Evolutionary conservation across 108 stramenopile species (phyloP).

Genomic region (Pelagomonas calceolata): DNA sequence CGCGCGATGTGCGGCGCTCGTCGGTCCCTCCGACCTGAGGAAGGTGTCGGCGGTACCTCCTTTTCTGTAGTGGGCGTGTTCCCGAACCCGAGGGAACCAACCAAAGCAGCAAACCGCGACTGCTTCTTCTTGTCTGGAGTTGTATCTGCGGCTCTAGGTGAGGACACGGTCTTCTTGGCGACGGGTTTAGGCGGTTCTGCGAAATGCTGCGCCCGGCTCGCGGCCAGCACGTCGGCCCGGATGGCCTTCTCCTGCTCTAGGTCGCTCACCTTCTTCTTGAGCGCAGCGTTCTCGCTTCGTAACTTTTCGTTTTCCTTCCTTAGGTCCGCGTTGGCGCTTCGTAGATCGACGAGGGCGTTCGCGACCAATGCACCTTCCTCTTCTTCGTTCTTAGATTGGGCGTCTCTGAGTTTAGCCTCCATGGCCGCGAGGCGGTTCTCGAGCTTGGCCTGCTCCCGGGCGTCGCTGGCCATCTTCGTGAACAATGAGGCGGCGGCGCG

Average conservation of each 20-base stretch:
- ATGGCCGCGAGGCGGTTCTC: slow-evolving; percentile 25
- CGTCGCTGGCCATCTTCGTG: slow-evolving; percentile 3
- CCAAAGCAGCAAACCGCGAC: neutral
- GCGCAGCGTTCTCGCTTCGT: neutral
- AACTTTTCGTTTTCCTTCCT: neutral
- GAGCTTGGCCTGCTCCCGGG: slow-evolving; percentile 26
- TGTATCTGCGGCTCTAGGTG: neutral
- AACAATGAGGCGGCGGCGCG: neutral
- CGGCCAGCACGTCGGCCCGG: neutral
- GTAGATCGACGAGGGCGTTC: neutral
- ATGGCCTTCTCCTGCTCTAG: neutral
- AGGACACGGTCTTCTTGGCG: neutral
- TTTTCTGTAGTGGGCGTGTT: neutral
- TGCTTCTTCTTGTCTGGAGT: neutral
- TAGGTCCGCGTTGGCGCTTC: neutral
- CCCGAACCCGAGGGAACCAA: neutral
- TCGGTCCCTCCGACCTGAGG: neutral
- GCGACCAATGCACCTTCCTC: neutral
- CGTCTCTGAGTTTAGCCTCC: slow-evolving; percentile 16
- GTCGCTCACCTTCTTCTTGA: neutral
- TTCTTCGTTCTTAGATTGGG: neutral
- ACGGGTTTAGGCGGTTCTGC: neutral
- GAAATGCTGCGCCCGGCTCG: neutral
- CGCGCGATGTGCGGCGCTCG: neutral
- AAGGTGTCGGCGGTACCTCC: neutral